phyloP scores from a whole-genome alignment of 140 eudicot genomes.

The Bidens hawaiensis region DNA sequence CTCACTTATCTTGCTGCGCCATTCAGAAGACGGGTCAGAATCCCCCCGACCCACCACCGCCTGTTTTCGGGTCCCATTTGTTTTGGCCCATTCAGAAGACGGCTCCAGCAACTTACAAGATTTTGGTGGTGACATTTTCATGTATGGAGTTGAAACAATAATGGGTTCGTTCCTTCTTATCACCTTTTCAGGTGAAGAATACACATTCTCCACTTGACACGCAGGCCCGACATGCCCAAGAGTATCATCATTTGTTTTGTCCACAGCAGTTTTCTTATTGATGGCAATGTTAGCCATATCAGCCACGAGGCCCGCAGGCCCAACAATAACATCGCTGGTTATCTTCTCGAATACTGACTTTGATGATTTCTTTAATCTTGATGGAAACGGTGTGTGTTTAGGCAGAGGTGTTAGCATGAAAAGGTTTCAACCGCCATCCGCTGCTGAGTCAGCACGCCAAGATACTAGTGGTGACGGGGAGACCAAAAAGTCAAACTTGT shows the following conservation, averaged over 20 bases:
- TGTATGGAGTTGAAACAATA: constrained; percentile 65
- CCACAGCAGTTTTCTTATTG: constrained; percentile 12
- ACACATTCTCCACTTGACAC: background rate
- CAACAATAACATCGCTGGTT: constrained; percentile 7
- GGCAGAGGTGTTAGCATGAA: constrained; percentile 84
- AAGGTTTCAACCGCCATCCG: constrained; percentile 65
- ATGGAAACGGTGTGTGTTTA: constrained; percentile 38
- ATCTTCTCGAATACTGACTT: constrained; percentile 26
- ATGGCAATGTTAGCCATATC: constrained; percentile 5
- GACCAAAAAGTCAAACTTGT: constrained; percentile 50
- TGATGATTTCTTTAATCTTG: constrained; percentile 40
- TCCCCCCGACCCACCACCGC: constrained; percentile 40
- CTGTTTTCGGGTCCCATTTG: constrained; percentile 18
- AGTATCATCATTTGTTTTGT: no score
- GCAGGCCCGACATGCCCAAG: no score
- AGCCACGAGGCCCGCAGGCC: constrained; percentile 8
- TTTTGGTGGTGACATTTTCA: constrained; percentile 78
- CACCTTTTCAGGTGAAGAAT: constrained; percentile 42
- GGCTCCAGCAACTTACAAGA: constrained; percentile 77
- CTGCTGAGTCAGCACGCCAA: constrained; percentile 69
- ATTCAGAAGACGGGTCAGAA: constrained; percentile 50
- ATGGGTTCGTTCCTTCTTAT: constrained; percentile 23
- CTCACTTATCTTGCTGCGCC: no score
- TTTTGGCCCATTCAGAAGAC: constrained; percentile 30
- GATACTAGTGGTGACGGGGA: constrained; percentile 98